Percentiles rank a stretch among this genome's conserved stretches.
Conservation (phyloP, 768 basidiomycete genomes). For the Rhizopogon vesiculosus region DNA sequence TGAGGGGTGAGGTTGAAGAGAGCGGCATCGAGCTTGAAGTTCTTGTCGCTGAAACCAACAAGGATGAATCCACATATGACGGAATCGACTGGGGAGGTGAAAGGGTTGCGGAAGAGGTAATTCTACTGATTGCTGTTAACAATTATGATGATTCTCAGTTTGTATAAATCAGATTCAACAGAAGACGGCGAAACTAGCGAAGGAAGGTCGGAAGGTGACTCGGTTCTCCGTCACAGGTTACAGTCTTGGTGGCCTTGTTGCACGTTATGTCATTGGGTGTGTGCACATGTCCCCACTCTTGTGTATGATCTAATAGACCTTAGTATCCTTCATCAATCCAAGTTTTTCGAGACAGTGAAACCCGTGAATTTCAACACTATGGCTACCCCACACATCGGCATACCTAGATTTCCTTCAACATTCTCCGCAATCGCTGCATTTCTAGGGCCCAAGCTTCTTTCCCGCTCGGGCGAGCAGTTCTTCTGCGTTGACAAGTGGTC, state of each 20-base stretch:
- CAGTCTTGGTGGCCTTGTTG: conserved; percentile 75
- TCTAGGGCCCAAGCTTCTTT: conserved; percentile 66
- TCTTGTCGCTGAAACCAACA: conserved; percentile 61
- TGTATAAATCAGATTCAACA: conserved; percentile 42
- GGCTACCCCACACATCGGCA: conserved; percentile 80
- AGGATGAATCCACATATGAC: conserved; percentile 68
- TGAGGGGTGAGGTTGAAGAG: conserved; percentile 28
- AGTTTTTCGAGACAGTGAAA: conserved; percentile 65
- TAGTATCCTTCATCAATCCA: conserved; percentile 60
- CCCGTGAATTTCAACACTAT: conserved; percentile 83
- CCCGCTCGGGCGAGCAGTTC: conserved; percentile 78
- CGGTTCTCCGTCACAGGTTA: conserved; percentile 78
- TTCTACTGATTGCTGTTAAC: conserved; percentile 1
- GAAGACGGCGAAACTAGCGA: conserved; percentile 48
- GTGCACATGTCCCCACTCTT: conserved; percentile 8
- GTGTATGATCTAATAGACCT: conserved; percentile 2
- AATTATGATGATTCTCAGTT: conserved; percentile 2
- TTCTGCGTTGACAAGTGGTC: conserved; percentile 73
- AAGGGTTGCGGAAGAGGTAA: conserved; percentile 74
- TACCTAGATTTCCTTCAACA: conserved; percentile 58
- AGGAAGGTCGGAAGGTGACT: conserved; percentile 52
- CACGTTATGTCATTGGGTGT: conserved; percentile 73
- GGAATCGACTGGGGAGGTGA: conserved; percentile 85
- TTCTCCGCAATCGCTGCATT: conserved; percentile 46
- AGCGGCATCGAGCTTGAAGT: conserved; percentile 39